These are phyloP conservation scores for Penicillium cosmopolitanum DNA, from an alignment of 495 filamentous ascomycete genomes.

Conservation along the genomic window DNA sequence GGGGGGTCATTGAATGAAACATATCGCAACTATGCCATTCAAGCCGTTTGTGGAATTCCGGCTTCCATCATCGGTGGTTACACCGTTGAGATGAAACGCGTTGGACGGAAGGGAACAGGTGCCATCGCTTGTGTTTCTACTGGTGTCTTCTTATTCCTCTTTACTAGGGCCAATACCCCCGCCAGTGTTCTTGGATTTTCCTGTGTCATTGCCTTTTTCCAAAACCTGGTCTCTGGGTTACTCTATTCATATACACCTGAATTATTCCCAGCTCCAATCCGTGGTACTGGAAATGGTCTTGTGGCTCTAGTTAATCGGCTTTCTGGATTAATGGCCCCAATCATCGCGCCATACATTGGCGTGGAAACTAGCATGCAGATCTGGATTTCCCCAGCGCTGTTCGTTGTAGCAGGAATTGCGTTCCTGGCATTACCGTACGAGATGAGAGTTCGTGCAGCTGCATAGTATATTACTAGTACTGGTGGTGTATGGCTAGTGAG, in stretches of 20 bases:
- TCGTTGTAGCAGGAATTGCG: background rate
- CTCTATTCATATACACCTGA: conserved; percentile 8
- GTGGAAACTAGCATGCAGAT: conserved; percentile 7
- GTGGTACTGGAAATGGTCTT: conserved; percentile 2
- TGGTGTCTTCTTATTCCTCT: conserved; percentile 8
- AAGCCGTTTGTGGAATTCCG: conserved; percentile 15
- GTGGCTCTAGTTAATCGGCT: too few relatives aligned
- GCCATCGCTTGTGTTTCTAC: conserved; percentile 4
- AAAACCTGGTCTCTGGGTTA: background rate
- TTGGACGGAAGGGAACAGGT: conserved; percentile 21
- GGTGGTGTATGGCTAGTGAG: too few relatives aligned
- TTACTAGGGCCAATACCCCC: conserved; percentile 2
- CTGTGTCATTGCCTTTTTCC: conserved; percentile 10
- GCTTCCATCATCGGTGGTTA: conserved; percentile 14
- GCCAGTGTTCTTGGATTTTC: conserved; percentile 5
- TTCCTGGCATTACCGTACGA: conserved; percentile 3
- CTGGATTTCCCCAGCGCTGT: conserved; percentile 2
- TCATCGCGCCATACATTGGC: conserved; percentile 3
- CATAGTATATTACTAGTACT: background rate
- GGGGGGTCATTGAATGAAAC: conserved; percentile 2
- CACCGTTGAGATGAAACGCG: conserved; percentile 14
- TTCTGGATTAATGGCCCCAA: background rate
- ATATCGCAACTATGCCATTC: conserved; percentile 17
- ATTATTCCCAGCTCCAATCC: conserved; percentile 12
- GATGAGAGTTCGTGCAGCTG: conserved; percentile 1